Evolutionary conservation across 345 rosid genomes (phyloP), one percentile per base, ranked within the genome.

Genomic region (Citrus reticulata): DNA sequence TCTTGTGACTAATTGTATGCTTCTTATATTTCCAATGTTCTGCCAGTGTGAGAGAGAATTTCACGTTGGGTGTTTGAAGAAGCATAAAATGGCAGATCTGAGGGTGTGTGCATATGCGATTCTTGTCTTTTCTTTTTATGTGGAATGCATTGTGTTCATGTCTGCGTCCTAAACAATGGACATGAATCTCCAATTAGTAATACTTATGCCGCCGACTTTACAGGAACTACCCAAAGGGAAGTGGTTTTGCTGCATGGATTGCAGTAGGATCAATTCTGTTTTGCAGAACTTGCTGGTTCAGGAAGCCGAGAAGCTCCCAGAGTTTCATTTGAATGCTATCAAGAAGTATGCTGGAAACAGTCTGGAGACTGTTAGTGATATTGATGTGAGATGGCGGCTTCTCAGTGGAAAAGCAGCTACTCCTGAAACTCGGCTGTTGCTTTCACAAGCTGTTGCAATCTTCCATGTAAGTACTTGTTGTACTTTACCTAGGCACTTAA

Each of bases 61-160:
- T 83, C 97, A 93, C 75, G 90, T 96, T 77, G 99, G 99, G 82
- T 96, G 99, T 83, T 88, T 96, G 87, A 93, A 89, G 84, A 93
- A 88, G 67, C 88, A 86, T 77, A 90, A 91, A 80, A 90, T 96
- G 84, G 92, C 89, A 78, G 95, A 87, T 83, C 85, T 96, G 78
- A 93, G 91, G 99, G 99, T 94, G 73, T 34, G 72, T 49, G 68
- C 65, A 61, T 68, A 73, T 68, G 59, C 78, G 37, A 74, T 72
- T 74, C 54, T 35, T 35, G 25, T 64, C 20, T 34, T 64, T 74
- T 29, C 40, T 29, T 74, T 37, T 46, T n/a, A 63, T 49, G 11
- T 71, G 55, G 46, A 68, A 54, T 63, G 24, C 30, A 42, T 35
- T 19, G 27, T 13, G 4, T 63, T 65, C 0, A 59, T 4, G 60